A percentile compares a stretch with the other conserved stretches of the same genome.
Evolutionary conservation across 179 eudicot genomes (phyloP).

Genomic region (Patellifolia procumbens): DNA sequence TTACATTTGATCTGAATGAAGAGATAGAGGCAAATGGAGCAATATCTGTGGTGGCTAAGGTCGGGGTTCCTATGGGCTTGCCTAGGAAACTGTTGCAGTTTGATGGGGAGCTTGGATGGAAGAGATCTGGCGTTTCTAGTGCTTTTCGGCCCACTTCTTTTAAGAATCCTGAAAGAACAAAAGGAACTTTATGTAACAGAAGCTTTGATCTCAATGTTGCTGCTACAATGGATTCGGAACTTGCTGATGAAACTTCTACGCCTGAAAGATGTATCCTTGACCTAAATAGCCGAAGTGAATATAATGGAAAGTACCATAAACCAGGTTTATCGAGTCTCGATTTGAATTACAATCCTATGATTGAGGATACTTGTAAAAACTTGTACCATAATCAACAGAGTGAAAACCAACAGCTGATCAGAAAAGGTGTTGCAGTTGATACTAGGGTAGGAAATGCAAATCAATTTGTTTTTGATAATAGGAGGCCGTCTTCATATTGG

Average conservation of each 20-base stretch:
- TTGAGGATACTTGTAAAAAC: slow-evolving; percentile 27
- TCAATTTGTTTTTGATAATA: slow-evolving; percentile 14
- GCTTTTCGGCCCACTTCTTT: slow-evolving; percentile 51
- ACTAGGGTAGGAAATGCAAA: slow-evolving; percentile 12
- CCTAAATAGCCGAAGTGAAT: slow-evolving; percentile 36
- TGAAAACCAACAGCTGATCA: slow-evolving; percentile 32
- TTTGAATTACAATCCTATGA: slow-evolving; percentile 32
- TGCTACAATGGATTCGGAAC: slow-evolving; percentile 40
- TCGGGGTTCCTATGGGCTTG: slow-evolving; percentile 47
- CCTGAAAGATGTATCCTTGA: slow-evolving; percentile 31
- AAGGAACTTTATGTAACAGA: neutral
- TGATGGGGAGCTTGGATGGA: slow-evolving; percentile 61
- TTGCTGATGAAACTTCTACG: slow-evolving; percentile 19
- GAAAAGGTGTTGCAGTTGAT: slow-evolving; percentile 13
- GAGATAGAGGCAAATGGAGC: slow-evolving; percentile 32
- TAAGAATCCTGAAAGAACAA: slow-evolving; percentile 13
- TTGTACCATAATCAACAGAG: slow-evolving; percentile 20
- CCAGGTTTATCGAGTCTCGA: slow-evolving; percentile 38
- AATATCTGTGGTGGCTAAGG: slow-evolving; percentile 53
- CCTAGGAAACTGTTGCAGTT: slow-evolving; percentile 53
- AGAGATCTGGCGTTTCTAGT: slow-evolving; percentile 46
- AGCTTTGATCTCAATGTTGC: slow-evolving; percentile 68
- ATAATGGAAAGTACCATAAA: slow-evolving; percentile 25
- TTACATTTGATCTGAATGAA: slow-evolving; percentile 54
- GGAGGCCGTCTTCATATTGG: slow-evolving; percentile 39